Evolutionary conservation across 139 green algal species (phyloP), one percentile per base, ranked within the genome.

Genomic region (Chlamydomonas incerta): DNA sequence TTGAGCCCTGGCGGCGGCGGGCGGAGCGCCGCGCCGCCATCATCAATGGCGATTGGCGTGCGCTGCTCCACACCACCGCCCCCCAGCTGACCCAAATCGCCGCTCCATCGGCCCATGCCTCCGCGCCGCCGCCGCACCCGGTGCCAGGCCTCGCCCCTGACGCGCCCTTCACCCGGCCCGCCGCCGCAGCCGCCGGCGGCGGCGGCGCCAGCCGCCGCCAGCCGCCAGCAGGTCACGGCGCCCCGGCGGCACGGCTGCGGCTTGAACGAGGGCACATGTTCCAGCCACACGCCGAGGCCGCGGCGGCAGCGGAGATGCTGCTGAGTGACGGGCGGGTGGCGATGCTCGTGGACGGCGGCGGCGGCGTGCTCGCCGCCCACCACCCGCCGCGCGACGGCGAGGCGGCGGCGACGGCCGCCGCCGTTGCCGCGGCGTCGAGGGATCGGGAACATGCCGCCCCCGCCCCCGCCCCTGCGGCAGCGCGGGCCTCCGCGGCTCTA

Each of bases 181-280:
- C 41, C 41, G 41, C 41, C 8, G 6, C 8, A 8, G 5, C 41
- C 41, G 41, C 41, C 41, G n/a, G n/a, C n/a, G n/a, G n/a, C n/a
- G n/a, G n/a, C n/a, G n/a, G n/a, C n/a, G n/a, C n/a, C n/a, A n/a
- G n/a, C n/a, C n/a, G n/a, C n/a, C n/a, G n/a, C n/a, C n/a, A n/a
- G n/a, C n/a, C n/a, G n/a, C n/a, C n/a, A n/a, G n/a, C n/a, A n/a
- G n/a, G n/a, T n/a, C n/a, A n/a, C n/a, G n/a, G n/a, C n/a, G 41
- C 41, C 57, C 23, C 57, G 3, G 23, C 57, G 9, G 20, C 20
- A 3, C 20, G 57, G 9, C 57, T 26, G 20, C 23, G 23, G 20
- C 57, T 83, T 0, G 77, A 83, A 21, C 74, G 74, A n/a, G 63
- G 77, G 63, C 10, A 4, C 18, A 29, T 74, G 18, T 83, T 83